These are phyloP conservation scores for Termitomyces heimii DNA, from an alignment of 768 basidiomycete species.

Conservation along the genomic window DNA sequence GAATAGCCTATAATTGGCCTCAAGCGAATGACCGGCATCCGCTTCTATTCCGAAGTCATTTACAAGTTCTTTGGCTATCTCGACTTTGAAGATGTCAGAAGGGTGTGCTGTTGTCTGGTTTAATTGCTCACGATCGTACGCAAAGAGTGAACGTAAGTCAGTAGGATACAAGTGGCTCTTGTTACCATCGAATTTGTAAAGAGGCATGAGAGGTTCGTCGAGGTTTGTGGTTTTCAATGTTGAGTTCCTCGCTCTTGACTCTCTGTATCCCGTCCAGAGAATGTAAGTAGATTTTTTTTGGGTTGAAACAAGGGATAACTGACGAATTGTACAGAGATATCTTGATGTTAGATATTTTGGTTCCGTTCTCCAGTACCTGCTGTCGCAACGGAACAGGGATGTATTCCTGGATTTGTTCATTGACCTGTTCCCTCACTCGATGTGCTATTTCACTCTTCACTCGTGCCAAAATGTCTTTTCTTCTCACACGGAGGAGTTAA, in stretches of 20 bases:
- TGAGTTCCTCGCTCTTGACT: conserved; percentile 45
- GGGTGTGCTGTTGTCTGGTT: background rate
- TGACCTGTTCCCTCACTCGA: conserved; percentile 44
- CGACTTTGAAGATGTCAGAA: conserved; percentile 24
- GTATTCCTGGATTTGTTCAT: conserved; percentile 39
- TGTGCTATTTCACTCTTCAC: conserved; percentile 32
- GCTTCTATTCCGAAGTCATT: conserved; percentile 43
- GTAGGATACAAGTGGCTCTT: conserved; percentile 42
- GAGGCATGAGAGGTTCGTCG: conserved; percentile 36
- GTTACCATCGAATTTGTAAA: conserved; percentile 45
- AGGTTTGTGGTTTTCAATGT: conserved; percentile 30
- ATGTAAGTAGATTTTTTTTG: background rate
- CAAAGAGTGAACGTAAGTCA: conserved; percentile 43
- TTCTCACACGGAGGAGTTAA: background rate
- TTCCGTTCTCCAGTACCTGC: conserved; percentile 37
- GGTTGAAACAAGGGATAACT: conserved; percentile 15
- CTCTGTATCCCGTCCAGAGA: conserved; percentile 21
- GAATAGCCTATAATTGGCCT: conserved; percentile 49
- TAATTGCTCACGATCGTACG: conserved; percentile 44
- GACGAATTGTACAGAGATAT: conserved; percentile 50
- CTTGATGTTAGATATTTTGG: conserved; percentile 36
- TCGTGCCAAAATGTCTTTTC: conserved; percentile 26
- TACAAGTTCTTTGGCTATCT: conserved; percentile 33
- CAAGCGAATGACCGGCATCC: conserved; percentile 31
- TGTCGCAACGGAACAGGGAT: conserved; percentile 41